phyloP scores from a whole-genome alignment of 1,284 basidiomycete genomes.

The Cystobasidium pallidum region DNA sequence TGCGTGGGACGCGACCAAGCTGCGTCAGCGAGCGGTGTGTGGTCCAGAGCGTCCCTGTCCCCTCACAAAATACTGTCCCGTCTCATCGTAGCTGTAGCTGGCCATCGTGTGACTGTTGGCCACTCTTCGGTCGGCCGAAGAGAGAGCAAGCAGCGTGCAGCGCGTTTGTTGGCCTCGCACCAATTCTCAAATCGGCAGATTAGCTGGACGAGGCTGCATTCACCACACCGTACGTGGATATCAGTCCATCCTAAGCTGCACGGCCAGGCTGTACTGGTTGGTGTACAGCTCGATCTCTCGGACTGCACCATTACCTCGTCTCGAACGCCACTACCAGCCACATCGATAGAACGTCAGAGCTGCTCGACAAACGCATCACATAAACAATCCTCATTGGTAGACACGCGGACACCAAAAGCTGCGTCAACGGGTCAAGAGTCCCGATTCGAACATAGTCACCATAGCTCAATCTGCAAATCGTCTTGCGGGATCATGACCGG shows the following conservation, averaged over 20 bases:
- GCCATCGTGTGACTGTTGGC: conserved; percentile 21
- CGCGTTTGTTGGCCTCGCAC: not conserved
- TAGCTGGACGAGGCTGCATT: no score
- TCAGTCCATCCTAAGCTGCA: not conserved
- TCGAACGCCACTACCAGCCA: no score
- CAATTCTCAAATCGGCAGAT: not conserved
- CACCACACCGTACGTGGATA: no score
- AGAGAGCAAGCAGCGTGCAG: not conserved
- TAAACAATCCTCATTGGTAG: no score
- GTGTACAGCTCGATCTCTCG: not conserved
- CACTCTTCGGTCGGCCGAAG: not conserved
- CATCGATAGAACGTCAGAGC: no score
- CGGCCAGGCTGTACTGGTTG: not conserved
- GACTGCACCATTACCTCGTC: no score
- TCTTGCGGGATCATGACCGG: not conserved
- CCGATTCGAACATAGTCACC: not conserved
- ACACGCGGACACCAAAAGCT: no score
- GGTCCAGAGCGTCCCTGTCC: not conserved
- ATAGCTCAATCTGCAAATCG: not conserved
- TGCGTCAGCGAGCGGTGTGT: not conserved
- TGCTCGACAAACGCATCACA: no score
- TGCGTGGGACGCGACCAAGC: not conserved
- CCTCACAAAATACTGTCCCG: conserved; percentile 44
- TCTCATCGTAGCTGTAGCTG: conserved; percentile 44
- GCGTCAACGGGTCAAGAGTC: no score